Evolutionary conservation across 2,329 filamentous ascomycete species (phyloP).

Genomic region (Stachybotrys echinatus): DNA sequence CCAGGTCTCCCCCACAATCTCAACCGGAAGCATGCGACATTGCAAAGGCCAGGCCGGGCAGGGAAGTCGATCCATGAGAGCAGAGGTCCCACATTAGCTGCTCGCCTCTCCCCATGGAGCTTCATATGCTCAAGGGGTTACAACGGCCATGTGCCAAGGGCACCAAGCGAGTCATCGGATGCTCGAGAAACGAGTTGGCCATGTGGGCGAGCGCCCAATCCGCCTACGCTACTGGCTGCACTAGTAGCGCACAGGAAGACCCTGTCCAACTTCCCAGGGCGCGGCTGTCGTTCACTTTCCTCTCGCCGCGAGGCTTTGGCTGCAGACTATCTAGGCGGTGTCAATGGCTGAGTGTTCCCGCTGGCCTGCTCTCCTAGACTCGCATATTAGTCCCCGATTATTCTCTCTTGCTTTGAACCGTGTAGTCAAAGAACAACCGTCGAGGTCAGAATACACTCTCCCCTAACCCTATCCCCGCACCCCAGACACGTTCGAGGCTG

Average conservation of each 20-base stretch:
- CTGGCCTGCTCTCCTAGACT: no score
- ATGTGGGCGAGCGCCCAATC: neutral
- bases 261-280: neutral
- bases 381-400: no score
- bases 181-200: neutral
- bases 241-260: no score
- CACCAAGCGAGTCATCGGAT: neutral
- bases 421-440: no score
- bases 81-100: neutral
- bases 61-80: neutral
- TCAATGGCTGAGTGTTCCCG: no score
- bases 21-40: neutral
- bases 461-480: no score
- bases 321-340: no score
- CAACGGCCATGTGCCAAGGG: neutral
- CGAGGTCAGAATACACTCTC: no score
- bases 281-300: neutral
- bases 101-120: neutral
- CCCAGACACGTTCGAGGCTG: no score
- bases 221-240: neutral
- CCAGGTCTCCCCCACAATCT: neutral
- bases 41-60: neutral
- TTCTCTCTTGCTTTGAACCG: no score
- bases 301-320: no score
- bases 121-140: neutral